These are phyloP conservation scores for Sideroxylon spinosum DNA, from an alignment of 179 eudicot species.

Conservation along the genomic window DNA sequence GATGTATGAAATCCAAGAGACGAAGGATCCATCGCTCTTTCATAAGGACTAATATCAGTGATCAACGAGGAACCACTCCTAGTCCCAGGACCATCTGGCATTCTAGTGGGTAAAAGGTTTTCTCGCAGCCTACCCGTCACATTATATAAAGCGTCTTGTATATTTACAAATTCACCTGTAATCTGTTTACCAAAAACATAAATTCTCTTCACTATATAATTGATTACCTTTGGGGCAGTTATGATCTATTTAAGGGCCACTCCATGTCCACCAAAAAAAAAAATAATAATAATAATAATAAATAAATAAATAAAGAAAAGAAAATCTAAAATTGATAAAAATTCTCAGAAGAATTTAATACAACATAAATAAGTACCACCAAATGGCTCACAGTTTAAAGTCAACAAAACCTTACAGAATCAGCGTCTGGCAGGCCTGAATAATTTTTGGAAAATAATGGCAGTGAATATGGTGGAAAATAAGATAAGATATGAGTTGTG, in stretches of 20 bases:
- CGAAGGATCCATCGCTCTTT: slow-evolving; percentile 32
- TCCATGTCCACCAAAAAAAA: no score
- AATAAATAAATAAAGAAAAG: not conserved
- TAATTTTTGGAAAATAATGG: no score
- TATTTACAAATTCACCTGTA: slow-evolving; percentile 58
- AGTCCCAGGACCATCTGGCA: slow-evolving; percentile 32
- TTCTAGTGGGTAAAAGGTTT: slow-evolving; percentile 32
- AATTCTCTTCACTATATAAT: not conserved
- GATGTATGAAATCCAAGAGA: slow-evolving; percentile 29
- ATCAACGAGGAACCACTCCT: slow-evolving; percentile 27
- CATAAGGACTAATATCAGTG: slow-evolving; percentile 27
- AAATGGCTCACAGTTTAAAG: not conserved
- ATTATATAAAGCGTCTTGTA: slow-evolving; percentile 60
- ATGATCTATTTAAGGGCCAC: no score
- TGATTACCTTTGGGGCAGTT: not conserved
- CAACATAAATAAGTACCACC: not conserved
- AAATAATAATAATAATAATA: no score
- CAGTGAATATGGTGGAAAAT: no score
- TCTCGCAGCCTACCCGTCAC: slow-evolving; percentile 68
- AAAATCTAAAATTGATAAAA: not conserved
- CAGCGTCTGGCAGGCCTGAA: not conserved
- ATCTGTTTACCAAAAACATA: slow-evolving; percentile 36
- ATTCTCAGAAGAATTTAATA: not conserved
- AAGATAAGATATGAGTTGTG: no score
- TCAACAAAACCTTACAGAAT: not conserved